These are phyloP conservation scores for Venturia pyrina DNA, from an alignment of 2,329 filamentous ascomycete genomes.

Conservation along the genomic window DNA sequence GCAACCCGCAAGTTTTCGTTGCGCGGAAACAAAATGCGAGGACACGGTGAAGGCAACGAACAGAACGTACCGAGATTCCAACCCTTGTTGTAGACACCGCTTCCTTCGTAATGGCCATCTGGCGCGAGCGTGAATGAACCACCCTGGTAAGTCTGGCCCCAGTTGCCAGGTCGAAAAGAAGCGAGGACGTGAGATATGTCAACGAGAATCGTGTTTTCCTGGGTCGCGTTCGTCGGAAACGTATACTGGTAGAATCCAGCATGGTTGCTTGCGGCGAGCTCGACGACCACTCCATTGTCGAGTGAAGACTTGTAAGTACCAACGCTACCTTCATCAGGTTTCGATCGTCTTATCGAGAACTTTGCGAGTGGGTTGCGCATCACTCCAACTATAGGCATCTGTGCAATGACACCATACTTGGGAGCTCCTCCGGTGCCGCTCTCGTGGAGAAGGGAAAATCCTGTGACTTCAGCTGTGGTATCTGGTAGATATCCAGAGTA, in stretches of 20 bases:
- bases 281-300: conserved; percentile 44
- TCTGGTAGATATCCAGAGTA: conserved; percentile 25
- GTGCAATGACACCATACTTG: conserved; percentile 25
- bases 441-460: conserved; percentile 23
- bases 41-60: not conserved
- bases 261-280: conserved; percentile 47
- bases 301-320: conserved; percentile 52
- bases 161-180: conserved; percentile 49
- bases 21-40: not conserved
- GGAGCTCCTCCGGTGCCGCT: conserved; percentile 14
- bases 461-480: conserved; percentile 22
- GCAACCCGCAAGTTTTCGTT: not conserved
- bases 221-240: conserved; percentile 36
- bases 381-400: conserved; percentile 23
- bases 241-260: conserved; percentile 50
- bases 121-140: conserved; percentile 45
- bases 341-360: conserved; percentile 42
- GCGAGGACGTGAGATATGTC: conserved; percentile 56
- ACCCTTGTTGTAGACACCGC: conserved; percentile 54
- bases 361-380: conserved; percentile 42
- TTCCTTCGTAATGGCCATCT: conserved; percentile 48
- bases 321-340: conserved; percentile 44
- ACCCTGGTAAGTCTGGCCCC: conserved; percentile 53
- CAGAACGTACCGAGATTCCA: conserved; percentile 43
- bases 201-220: conserved; percentile 41